These are phyloP conservation scores for Scleromitrula shiraiana DNA, from an alignment of 2,329 filamentous ascomycete species.

Conservation along the genomic window DNA sequence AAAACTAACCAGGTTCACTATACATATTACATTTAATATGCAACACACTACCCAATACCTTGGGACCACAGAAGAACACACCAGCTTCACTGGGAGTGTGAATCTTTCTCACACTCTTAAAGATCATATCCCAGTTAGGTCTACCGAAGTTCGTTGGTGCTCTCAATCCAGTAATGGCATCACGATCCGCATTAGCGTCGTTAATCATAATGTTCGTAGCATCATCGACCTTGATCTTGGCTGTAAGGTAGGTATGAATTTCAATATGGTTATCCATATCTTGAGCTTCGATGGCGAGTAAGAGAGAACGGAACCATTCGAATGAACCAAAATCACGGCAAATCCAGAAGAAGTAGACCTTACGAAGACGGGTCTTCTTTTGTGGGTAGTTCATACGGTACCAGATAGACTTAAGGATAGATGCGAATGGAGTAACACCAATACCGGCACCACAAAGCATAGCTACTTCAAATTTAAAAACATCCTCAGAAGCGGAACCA, in stretches of 20 bases:
- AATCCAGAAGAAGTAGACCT: conserved; percentile 92
- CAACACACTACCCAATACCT: conserved; percentile 65
- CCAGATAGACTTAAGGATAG: conserved; percentile 86
- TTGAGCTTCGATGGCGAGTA: conserved; percentile 79
- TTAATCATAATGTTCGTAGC: conserved; percentile 92
- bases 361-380: conserved; percentile 68
- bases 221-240: conserved; percentile 78
- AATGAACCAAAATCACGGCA: conserved; percentile 83
- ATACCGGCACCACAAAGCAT: conserved; percentile 77
- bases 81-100: conserved; percentile 65
- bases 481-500: conserved; percentile 77
- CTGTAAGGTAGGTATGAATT: conserved; percentile 82
- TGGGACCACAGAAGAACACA: conserved; percentile 82
- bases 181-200: conserved; percentile 74
- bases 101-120: conserved; percentile 73
- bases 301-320: conserved; percentile 80
- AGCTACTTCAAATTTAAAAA: conserved; percentile 80
- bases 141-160: conserved; percentile 80
- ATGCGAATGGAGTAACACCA: conserved; percentile 79
- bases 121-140: conserved; percentile 88
- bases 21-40: conserved; percentile 86
- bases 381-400: conserved; percentile 86
- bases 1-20: conserved; percentile 66
- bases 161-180: conserved; percentile 74
- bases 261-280: conserved; percentile 79